These are phyloP conservation scores for Inonotus obliquus DNA, from an alignment of 1,284 basidiomycete species.

Conservation along the genomic window DNA sequence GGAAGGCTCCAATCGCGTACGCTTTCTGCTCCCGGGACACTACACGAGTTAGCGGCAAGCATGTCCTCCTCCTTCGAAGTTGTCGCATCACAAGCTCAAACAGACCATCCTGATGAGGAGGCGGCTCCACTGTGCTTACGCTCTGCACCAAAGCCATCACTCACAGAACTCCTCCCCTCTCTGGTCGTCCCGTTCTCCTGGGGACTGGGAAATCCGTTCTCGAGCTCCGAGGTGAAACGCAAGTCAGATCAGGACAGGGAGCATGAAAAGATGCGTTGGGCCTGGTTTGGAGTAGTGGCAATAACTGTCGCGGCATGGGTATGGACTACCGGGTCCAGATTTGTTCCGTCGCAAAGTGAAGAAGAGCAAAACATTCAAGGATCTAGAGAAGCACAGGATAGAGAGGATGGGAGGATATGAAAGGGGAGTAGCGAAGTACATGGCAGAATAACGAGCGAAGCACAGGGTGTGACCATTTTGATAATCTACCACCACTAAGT, in stretches of 20 bases:
- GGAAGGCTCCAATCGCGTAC: conserved; percentile 39
- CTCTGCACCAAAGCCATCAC: not conserved
- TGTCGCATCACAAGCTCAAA: conserved; percentile 11
- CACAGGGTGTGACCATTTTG: too few species aligned
- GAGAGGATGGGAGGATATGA: conserved; percentile 22
- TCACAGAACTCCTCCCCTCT: conserved; percentile 6
- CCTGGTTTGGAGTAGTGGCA: conserved; percentile 30
- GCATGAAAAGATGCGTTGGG: conserved; percentile 32
- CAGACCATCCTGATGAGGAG: not conserved
- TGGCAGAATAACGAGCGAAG: too few species aligned
- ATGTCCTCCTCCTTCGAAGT: conserved; percentile 19
- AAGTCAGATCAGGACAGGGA: conserved; percentile 30
- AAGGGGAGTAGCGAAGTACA: too few species aligned
- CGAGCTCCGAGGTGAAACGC: not conserved
- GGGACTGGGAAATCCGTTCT: not conserved
- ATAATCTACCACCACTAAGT: too few species aligned
- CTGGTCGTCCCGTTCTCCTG: not conserved
- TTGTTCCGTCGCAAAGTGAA: conserved; percentile 14
- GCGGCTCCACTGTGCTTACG: conserved; percentile 8
- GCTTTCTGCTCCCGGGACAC: conserved; percentile 24
- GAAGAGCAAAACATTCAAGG: not conserved
- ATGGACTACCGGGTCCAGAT: conserved; percentile 15
- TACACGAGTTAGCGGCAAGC: conserved; percentile 21
- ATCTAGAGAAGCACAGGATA: conserved; percentile 28
- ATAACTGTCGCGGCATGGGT: conserved; percentile 25